phyloP scores from a whole-genome alignment of 345 rosid species.

The Ricinus communis region DNA sequence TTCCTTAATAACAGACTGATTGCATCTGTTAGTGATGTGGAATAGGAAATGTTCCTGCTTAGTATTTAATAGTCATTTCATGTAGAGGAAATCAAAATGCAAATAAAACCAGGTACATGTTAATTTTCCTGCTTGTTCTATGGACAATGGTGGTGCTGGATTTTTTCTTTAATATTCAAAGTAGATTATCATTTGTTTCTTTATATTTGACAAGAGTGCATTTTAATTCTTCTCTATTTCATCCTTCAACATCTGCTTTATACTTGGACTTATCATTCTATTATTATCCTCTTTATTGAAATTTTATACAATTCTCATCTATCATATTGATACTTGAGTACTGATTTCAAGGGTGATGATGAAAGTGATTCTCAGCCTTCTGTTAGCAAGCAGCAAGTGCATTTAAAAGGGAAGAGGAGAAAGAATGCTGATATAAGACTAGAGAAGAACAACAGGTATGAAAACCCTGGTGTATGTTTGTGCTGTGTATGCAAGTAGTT shows the following conservation, averaged over 20 bases:
- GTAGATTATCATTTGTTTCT: not conserved
- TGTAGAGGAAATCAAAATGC: not conserved
- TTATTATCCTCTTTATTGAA: too few relatives aligned
- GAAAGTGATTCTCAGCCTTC: conserved; percentile 46
- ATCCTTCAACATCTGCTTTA: too few relatives aligned
- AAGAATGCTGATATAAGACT: conserved; percentile 28
- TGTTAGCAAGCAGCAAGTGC: conserved; percentile 41
- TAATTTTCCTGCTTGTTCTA: not conserved
- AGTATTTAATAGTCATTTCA: not conserved
- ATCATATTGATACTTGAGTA: conserved; percentile 18
- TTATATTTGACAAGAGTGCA: not conserved
- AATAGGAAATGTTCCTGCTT: not conserved
- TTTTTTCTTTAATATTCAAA: not conserved
- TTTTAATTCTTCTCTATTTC: not conserved
- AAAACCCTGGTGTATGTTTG: conserved; percentile 13
- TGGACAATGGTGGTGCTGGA: not conserved
- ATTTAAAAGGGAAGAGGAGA: conserved; percentile 41
- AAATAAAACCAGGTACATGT: not conserved
- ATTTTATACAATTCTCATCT: conserved; percentile 28
- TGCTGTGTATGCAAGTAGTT: conserved; percentile 8
- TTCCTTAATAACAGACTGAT: not conserved
- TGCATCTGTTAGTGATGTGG: not conserved
- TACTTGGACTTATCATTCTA: too few relatives aligned
- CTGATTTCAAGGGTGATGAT: conserved; percentile 58
- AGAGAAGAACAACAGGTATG: conserved; percentile 57